Percentiles rank a stretch among this genome's conserved stretches.
Evolutionary conservation across 139 green algal genomes (phyloP).

Genomic region (Penium margaritaceum): DNA sequence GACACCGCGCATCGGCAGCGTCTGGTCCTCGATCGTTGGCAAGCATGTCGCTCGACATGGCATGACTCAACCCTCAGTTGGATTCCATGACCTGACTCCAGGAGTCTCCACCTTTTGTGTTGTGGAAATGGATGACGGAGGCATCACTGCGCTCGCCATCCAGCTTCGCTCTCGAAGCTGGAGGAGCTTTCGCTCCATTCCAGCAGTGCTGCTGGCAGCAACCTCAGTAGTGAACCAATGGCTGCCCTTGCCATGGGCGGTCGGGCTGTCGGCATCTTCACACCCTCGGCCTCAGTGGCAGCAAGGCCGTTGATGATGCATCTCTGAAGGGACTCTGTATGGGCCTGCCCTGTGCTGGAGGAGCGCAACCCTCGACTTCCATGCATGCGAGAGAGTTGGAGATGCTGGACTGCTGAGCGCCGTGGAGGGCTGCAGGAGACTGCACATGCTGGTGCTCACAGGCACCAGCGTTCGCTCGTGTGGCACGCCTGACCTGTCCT

Average conservation of each 20-base stretch:
- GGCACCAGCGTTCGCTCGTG: conserved; percentile 13
- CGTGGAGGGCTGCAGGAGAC: conserved; percentile 19
- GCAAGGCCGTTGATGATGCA: conserved; percentile 16
- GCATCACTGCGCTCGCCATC: conserved; percentile 6
- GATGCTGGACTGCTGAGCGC: background rate
- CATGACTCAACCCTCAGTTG: background rate
- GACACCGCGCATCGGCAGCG: background rate
- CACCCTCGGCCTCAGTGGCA: conserved; percentile 17
- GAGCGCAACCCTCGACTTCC: conserved; percentile 16
- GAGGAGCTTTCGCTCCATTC: conserved; percentile 28
- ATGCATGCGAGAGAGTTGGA: conserved; percentile 26
- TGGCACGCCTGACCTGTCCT: background rate
- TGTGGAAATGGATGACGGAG: conserved; percentile 13
- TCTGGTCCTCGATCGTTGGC: conserved; percentile 27
- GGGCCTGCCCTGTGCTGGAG: conserved; percentile 15
- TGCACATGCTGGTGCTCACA: conserved; percentile 16
- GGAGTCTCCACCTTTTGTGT: conserved; percentile 16
- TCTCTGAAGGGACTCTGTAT: background rate
- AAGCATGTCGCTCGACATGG: conserved; percentile 18
- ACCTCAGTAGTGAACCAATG: conserved; percentile 11
- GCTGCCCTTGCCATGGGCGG: conserved; percentile 7
- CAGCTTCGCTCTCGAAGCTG: background rate
- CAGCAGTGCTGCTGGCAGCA: background rate
- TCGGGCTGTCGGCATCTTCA: conserved; percentile 8
- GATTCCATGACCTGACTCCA: background rate